phyloP scores from a whole-genome alignment of 2,329 filamentous ascomycete species.

The Tolypocladium album region DNA sequence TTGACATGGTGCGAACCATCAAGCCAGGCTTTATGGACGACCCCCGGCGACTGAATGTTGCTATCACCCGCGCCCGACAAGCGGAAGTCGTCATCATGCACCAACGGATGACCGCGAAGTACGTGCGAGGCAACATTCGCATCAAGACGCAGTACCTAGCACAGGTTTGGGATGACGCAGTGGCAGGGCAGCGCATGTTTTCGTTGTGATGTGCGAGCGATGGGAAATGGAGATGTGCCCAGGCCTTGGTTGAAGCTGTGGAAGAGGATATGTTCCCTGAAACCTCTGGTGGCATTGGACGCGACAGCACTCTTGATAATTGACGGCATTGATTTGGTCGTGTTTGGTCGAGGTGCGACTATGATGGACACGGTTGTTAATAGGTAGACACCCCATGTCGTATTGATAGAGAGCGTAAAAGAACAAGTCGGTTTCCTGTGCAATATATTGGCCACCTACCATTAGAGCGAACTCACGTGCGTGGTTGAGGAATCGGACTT shows the following conservation, averaged over 20 bases:
- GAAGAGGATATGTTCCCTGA: not conserved
- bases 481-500: no score
- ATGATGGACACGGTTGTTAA: not conserved
- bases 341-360: not conserved
- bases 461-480: no score
- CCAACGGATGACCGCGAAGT: constrained; percentile 17
- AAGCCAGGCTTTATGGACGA: constrained; percentile 31
- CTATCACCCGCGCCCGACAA: constrained; percentile 31
- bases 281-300: not conserved
- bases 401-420: no score
- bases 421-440: not conserved
- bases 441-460: no score
- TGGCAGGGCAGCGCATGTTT: not conserved
- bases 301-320: not conserved
- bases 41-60: constrained; percentile 32
- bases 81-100: constrained; percentile 36
- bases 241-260: not conserved
- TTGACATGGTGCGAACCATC: constrained; percentile 33
- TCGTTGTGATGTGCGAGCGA: not conserved
- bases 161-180: constrained; percentile 20
- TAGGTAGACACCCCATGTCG: not conserved
- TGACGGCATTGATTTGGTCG: not conserved
- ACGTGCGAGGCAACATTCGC: not conserved
- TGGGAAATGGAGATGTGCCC: not conserved
- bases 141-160: constrained; percentile 13